A percentile compares a stretch with the other conserved stretches of the same genome.
Evolutionary conservation across 2,329 filamentous ascomycete species (phyloP).

Genomic region (Beauveria asiatica): DNA sequence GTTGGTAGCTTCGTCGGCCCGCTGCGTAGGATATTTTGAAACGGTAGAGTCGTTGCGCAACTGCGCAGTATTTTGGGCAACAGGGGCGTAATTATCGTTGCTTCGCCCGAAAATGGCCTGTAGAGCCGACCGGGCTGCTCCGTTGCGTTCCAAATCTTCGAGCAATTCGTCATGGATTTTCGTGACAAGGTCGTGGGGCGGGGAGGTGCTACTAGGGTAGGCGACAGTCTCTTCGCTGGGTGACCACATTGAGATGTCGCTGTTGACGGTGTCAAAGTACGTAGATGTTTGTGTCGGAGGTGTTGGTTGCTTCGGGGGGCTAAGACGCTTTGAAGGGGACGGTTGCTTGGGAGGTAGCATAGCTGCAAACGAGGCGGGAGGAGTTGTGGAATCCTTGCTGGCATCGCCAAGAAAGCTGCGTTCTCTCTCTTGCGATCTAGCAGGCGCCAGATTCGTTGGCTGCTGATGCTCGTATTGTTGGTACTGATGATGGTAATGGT

Average conservation of each 20-base stretch:
- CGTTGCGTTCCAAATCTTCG: neutral
- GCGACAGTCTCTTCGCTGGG: slow-evolving; percentile 2
- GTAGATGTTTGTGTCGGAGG: neutral
- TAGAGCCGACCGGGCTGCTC: neutral
- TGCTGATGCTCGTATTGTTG: neutral
- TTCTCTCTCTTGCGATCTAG: neutral
- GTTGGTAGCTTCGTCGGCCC: neutral
- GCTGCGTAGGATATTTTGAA: neutral
- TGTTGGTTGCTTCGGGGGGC: neutral
- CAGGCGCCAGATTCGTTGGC: neutral
- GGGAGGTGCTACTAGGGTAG: neutral
- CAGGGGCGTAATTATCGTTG: neutral
- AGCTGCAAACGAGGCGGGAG: neutral
- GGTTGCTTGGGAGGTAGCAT: neutral
- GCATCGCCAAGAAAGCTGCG: neutral
- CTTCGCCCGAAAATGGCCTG: neutral
- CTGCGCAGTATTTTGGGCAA: neutral
- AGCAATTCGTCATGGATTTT: neutral
- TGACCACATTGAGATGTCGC: neutral
- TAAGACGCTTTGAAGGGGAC: neutral
- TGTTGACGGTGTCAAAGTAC: neutral
- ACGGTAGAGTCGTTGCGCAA: neutral
- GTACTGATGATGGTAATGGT: neutral
- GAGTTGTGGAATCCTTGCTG: neutral
- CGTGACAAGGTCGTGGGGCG: neutral